Percentiles rank a stretch among this genome's conserved stretches.
phyloP scores from a whole-genome alignment of 148 eudicot species.

The Chenopodium quinoa region DNA sequence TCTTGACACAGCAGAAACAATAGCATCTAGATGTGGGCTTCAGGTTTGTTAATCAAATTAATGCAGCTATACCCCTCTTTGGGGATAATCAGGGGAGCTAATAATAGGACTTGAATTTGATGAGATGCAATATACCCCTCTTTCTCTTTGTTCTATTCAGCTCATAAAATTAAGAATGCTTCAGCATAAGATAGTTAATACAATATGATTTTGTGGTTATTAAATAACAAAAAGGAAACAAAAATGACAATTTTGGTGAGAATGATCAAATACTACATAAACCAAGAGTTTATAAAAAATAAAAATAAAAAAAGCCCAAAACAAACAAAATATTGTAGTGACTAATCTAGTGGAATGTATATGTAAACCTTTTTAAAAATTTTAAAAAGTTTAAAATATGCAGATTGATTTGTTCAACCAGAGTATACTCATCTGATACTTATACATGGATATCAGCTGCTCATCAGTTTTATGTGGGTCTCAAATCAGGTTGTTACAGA shows the following conservation, averaged over 20 bases:
- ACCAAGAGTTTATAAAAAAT: no score
- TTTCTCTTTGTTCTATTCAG: no score
- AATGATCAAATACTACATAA: no score
- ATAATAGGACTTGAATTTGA: background rate
- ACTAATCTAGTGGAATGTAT: no score
- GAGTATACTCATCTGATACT: background rate
- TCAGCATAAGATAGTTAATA: no score
- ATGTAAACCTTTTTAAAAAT: no score
- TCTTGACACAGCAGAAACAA: conserved; percentile 64
- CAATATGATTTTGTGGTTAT: no score
- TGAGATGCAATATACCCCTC: background rate
- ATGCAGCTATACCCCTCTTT: background rate
- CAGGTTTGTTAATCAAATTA: conserved; percentile 42
- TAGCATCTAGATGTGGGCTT: conserved; percentile 62
- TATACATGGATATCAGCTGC: background rate
- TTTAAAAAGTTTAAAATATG: no score
- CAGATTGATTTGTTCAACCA: background rate
- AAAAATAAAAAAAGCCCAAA: no score
- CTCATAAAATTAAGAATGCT: no score
- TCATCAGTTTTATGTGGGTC: background rate
- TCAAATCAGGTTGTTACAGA: conserved; percentile 60
- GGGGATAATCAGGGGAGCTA: background rate
- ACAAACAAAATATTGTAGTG: background rate
- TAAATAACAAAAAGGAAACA: no score
- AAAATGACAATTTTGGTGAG: no score